These are phyloP conservation scores for Themeda triandra DNA, from an alignment of 176 grass and related monocot species.

Conservation along the genomic window DNA sequence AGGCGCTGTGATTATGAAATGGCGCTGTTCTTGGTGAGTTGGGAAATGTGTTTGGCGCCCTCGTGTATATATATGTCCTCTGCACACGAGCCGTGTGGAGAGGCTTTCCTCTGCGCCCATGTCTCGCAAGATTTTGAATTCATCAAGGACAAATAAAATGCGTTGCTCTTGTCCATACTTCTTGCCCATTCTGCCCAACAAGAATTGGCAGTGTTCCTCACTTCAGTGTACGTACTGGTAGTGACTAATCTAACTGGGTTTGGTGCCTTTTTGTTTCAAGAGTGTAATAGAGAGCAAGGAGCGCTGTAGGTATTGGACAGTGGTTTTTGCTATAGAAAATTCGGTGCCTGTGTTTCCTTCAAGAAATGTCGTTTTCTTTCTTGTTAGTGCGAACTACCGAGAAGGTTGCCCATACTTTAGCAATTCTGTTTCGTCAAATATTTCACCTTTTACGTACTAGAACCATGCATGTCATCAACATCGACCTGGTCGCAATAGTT, in stretches of 20 bases:
- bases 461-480: not conserved
- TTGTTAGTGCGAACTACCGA: slow-evolving; percentile 18
- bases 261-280: slow-evolving; percentile 22
- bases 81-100: slow-evolving; percentile 37
- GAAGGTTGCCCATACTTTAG: slow-evolving; percentile 34
- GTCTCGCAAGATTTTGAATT: slow-evolving; percentile 41
- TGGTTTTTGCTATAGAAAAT: slow-evolving; percentile 2
- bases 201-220: slow-evolving; percentile 33
- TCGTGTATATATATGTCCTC: slow-evolving; percentile 39
- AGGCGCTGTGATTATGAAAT: slow-evolving; percentile 40
- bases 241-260: slow-evolving; percentile 5
- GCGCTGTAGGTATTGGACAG: not conserved
- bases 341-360: not conserved
- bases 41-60: slow-evolving; percentile 58
- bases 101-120: slow-evolving; percentile 11
- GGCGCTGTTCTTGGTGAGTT: slow-evolving; percentile 40
- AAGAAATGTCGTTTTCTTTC: slow-evolving; percentile 12
- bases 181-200: slow-evolving; percentile 49
- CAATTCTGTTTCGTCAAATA: not conserved
- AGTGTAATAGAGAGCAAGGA: slow-evolving; percentile 20
- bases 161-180: slow-evolving; percentile 53
- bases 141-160: not conserved
- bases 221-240: slow-evolving; percentile 4
- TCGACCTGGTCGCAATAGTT: not conserved
- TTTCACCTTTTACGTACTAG: slow-evolving; percentile 29